Base-by-base conservation (phyloP, 1,284 basidiomycete species). In the Tremellales sp. region DNA sequence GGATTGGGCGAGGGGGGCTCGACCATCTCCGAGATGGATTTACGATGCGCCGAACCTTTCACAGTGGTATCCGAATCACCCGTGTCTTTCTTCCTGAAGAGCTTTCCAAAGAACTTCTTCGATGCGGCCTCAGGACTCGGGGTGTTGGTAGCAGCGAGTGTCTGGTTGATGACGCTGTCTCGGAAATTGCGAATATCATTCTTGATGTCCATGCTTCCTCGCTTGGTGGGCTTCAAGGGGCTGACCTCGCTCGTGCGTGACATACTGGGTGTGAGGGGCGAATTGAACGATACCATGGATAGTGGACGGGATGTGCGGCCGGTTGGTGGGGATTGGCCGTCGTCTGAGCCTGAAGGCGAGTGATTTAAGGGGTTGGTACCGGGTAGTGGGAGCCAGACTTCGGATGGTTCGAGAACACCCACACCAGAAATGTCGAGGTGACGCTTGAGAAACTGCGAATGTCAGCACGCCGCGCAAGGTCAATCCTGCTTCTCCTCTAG, bases 391-490 rank as follows among this genome's bases (percentile, higher is more conserved):
- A 60, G 54, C 82, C 84, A 87, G 1, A 91, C 81, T 67, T 93
- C 89, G n/a, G 87, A 76, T 1, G 87, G 84, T 65, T 92, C 90
- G 7, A 91, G 77, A 11, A 85, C 66, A 2, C 85, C 87, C 3
- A 91, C 79, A 26, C 84, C 84, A 31, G 86, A 78, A 24, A 93
- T 77, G 66, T 93, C 90, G n/a, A 90, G 76, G 0, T 87, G 86
- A 13, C 87, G 83, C 63, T 85, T 89, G 56, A 81, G 78, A 68
- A 96, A 96, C 65, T 72, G 52, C n/a, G 17, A 19, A 31, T 21
- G 41, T 55, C 37, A 50, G 44, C 39, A n/a, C 3, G 10, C 15
- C 29, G 29, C 8, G 29, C 8, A 15, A 31, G 29, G 8, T 15
- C 10, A 31, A 15, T 31, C 15, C 29, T 15, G 29, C n/a, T n/a